These are phyloP conservation scores for Daldinia vernicosa DNA, from an alignment of 495 filamentous ascomycete species.

Conservation along the genomic window DNA sequence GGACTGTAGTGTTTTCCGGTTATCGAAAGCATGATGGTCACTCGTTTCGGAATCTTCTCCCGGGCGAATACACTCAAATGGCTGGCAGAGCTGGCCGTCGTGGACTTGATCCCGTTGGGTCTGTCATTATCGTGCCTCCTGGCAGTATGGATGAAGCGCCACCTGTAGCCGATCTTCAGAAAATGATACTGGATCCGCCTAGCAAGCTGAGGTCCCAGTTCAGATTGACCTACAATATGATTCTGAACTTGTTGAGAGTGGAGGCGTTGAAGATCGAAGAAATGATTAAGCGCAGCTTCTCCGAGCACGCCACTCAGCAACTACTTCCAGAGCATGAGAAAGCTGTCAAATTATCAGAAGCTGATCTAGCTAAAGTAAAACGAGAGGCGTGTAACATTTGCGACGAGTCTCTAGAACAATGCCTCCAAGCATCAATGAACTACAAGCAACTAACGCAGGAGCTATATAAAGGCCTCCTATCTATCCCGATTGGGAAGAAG, in stretches of 20 bases:
- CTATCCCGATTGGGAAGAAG: slow-evolving; percentile 79
- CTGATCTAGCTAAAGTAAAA: slow-evolving; percentile 88
- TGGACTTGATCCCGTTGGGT: slow-evolving; percentile 90
- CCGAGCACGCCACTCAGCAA: slow-evolving; percentile 97
- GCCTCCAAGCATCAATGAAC: slow-evolving; percentile 81
- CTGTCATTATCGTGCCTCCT: slow-evolving; percentile 88
- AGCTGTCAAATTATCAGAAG: slow-evolving; percentile 90
- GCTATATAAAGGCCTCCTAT: slow-evolving; percentile 73
- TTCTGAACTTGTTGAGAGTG: slow-evolving; percentile 91
- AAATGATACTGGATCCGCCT: slow-evolving; percentile 96
- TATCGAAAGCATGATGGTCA: slow-evolving; percentile 96
- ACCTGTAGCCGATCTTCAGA: slow-evolving; percentile 77
- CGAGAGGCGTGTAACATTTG: slow-evolving; percentile 84
- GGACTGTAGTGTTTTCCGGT: slow-evolving; percentile 97
- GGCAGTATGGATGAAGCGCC: slow-evolving; percentile 85
- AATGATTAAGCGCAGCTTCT: slow-evolving; percentile 99
- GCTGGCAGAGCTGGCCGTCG: slow-evolving; percentile 92
- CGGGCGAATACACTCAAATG: slow-evolving; percentile 99
- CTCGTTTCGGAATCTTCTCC: slow-evolving; percentile 86
- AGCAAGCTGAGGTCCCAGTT: slow-evolving; percentile 97
- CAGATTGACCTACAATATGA: slow-evolving; percentile 99
- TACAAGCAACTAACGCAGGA: slow-evolving; percentile 77
- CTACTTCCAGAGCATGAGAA: slow-evolving; percentile 94
- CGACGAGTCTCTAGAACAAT: slow-evolving; percentile 77
- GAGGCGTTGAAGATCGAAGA: slow-evolving; percentile 99